A percentile compares a stretch with the other conserved stretches of the same genome.
These are phyloP conservation scores for Capronia coronata DNA, from an alignment of 2,329 filamentous ascomycete genomes.

Conservation along the genomic window DNA sequence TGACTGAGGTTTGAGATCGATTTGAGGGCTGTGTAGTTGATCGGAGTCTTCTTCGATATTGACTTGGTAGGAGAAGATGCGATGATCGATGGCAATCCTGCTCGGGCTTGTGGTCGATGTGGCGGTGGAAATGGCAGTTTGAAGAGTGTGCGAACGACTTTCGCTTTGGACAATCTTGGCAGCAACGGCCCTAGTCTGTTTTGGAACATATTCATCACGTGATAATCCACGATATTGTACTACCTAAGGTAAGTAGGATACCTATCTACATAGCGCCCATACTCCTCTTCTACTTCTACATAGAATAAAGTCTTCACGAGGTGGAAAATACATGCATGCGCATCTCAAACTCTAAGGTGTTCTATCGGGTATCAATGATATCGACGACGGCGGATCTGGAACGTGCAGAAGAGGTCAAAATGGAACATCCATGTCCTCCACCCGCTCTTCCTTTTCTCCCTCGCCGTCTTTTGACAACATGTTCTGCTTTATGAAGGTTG, in stretches of 20 bases:
- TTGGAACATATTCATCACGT: conserved; percentile 2
- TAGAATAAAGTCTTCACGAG: conserved; percentile 10
- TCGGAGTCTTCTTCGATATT: conserved; percentile 32
- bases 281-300: not conserved
- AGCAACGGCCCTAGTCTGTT: conserved; percentile 8
- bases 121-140: conserved; percentile 19
- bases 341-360: conserved; percentile 8
- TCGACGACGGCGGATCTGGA: not conserved
- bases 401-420: conserved; percentile 41
- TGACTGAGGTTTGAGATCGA: conserved; percentile 46
- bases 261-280: too few relatives aligned
- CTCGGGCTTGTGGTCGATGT: conserved; percentile 6
- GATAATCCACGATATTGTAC: too few relatives aligned
- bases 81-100: conserved; percentile 34
- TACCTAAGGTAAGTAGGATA: too few relatives aligned
- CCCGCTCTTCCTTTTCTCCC: conserved; percentile 48
- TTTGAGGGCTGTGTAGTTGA: conserved; percentile 1
- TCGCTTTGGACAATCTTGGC: conserved; percentile 18
- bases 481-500: conserved; percentile 59
- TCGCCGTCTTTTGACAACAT: conserved; percentile 35
- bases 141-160: conserved; percentile 18
- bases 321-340: not conserved
- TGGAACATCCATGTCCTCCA: conserved; percentile 63
- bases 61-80: conserved; percentile 28
- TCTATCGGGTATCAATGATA: conserved; percentile 11